Evolutionary conservation across 306 rosid genomes (phyloP), one percentile per base, ranked within the genome.

Genomic region (Vigna reflexopilosa): DNA sequence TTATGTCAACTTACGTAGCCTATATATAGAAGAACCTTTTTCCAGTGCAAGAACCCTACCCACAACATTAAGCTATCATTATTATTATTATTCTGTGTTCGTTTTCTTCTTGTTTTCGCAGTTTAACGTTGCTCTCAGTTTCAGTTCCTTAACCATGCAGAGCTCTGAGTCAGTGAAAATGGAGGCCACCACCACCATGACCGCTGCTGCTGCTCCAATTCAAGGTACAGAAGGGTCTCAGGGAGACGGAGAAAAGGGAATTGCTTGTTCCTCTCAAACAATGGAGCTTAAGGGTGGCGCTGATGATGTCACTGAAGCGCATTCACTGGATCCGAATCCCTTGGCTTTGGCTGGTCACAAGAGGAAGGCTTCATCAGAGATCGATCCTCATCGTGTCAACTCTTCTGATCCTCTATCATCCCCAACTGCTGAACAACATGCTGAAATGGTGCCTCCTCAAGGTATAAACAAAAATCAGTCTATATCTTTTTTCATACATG

Each of bases 351-450:
- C 20, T 20, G 20, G 56, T 67, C 73, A 47, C 22, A 75, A 63
- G 63, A 13, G 72, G 5, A 75, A 61, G 59, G 49, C 79, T 26
- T 68, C 58, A 3, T n/a, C 9, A 10, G 50, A 65, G 1, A 36
- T 38, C 7, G 19, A 13, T 38, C 24, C 36, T 57, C 16, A 26
- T 7, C 17, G 6, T 28, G 17, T 14, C 66, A 10, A 56, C 16
- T 10, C 19, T 7, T 9, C 40, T 11, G 15, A 3, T 59, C 10
- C 66, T 28, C 5, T 59, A 28, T 28, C 42, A 59, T 0, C 66
- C 38, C 40, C 66, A 59, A 13, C 0, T 26, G 10, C 2, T 0
- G 19, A 5, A 59, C 66, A 59, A 7, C 0, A 58, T 58, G 17
- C 32, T 5, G 12, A 15, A 7, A 61, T 32, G 45, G 6, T 61